Base-by-base conservation (phyloP, 371 early-diverging fungal species). In the Massospora cicadina region DNA sequence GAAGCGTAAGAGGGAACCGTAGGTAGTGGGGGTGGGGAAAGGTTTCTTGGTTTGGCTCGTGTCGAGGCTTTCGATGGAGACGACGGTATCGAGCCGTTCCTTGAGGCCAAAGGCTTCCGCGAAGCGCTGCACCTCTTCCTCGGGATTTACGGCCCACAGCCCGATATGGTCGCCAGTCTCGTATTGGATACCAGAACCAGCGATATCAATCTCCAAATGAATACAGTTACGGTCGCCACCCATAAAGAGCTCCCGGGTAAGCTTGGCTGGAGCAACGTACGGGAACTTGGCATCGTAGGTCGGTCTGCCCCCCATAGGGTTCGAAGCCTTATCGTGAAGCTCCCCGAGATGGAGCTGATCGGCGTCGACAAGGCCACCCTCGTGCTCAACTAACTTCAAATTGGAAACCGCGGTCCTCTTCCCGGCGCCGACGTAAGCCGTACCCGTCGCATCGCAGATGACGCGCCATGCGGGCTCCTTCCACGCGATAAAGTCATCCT, bases 401-500 rank as follows among this genome's bases (percentile, higher is more conserved):
- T 70, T 70, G n/a, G 76, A 67, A 53, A 70, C 67, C 58, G 74
- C 32, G 67, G 66, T 56, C 71, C 72, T 58, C 24, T 7, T 53
- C 33, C 33, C 29, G 55, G 43, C 57, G 27, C 24, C 26, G 25
- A 55, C 55, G 60, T 56, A 29, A 12, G 54, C 28, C 55, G 32
- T 26, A 27, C 13, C 84, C 68, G 89, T 77, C 58, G 80, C 79
- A 57, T 80, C 79, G 70, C 88, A 87, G 60, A 92, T 80, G 57
- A 76, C 81, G 55, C 83, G 83, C 84, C 93, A 80, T 71, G 86
- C 79, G 25, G 77, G 77, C 5, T 88, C 89, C 75, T 92, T 90
- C 98, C 98, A 98, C 31, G 82, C 78, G 65, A 91, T 71, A 69
- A 90, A 98, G 72, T 95, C 95, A 64, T 95, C 95, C 71, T 98